Conservation (phyloP, 2,329 filamentous ascomycete species). For the Nothophoma quercina region DNA sequence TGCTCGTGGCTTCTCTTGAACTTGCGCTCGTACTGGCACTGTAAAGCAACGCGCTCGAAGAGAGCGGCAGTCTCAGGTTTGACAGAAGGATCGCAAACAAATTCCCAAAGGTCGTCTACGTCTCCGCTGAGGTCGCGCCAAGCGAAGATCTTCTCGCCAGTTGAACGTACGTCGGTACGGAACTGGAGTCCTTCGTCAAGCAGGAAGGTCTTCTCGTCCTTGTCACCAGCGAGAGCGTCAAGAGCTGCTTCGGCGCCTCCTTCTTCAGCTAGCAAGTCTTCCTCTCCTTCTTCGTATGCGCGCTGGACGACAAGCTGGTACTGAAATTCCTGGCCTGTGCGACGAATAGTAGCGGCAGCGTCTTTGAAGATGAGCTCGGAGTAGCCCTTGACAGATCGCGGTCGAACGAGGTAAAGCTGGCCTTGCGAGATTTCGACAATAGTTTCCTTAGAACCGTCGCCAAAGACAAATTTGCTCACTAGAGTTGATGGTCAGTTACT, state of each 20-base stretch:
- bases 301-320: slow-evolving; percentile 97
- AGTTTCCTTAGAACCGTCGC: slow-evolving; percentile 86
- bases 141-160: slow-evolving; percentile 84
- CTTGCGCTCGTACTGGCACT: slow-evolving; percentile 98
- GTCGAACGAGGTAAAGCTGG: slow-evolving; percentile 95
- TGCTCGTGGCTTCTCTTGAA: slow-evolving; percentile 81
- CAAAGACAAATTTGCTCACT: slow-evolving; percentile 94
- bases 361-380: slow-evolving; percentile 99
- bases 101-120: slow-evolving; percentile 94
- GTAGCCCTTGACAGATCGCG: slow-evolving; percentile 94
- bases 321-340: slow-evolving; percentile 93
- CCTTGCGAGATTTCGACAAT: slow-evolving; percentile 94
- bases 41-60: slow-evolving; percentile 82
- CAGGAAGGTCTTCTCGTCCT: slow-evolving; percentile 96
- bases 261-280: slow-evolving; percentile 87
- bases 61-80: slow-evolving; percentile 74
- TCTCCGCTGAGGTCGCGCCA: slow-evolving; percentile 97
- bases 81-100: slow-evolving; percentile 84
- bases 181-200: slow-evolving; percentile 93
- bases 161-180: slow-evolving; percentile 80
- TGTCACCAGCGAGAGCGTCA: slow-evolving; percentile 77
- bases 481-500: slow-evolving; percentile 32
- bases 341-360: slow-evolving; percentile 87
- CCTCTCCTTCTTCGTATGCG: slow-evolving; percentile 97
- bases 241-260: slow-evolving; percentile 81